These are phyloP conservation scores for Thielaviopsis cerberus DNA, from an alignment of 2,329 filamentous ascomycete genomes.

Conservation along the genomic window DNA sequence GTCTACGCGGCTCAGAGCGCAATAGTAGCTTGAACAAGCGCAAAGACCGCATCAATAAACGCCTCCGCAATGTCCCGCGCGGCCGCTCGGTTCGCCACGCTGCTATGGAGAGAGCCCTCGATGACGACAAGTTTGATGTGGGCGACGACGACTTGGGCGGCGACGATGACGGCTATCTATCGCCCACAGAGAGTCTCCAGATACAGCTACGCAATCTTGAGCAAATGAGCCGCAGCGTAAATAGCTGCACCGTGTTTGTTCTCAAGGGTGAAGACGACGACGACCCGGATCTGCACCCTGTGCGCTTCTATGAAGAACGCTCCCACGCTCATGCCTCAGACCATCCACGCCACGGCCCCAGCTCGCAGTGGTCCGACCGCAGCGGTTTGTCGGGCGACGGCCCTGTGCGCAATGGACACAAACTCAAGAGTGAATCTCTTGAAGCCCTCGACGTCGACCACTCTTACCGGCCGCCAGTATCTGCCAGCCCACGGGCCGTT, in stretches of 20 bases:
- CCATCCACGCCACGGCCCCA: slow-evolving; percentile 1
- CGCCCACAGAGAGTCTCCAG: slow-evolving; percentile 23
- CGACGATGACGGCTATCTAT: slow-evolving; percentile 6
- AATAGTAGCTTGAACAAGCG: background rate
- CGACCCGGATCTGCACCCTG: slow-evolving; percentile 62
- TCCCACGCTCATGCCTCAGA: slow-evolving; percentile 26
- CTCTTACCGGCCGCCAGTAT: slow-evolving; percentile 60
- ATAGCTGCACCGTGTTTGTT: slow-evolving; percentile 60
- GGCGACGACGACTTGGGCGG: slow-evolving; percentile 8
- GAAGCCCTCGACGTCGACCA: slow-evolving; percentile 82
- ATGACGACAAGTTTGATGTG: slow-evolving; percentile 1
- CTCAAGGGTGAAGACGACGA: slow-evolving; percentile 59
- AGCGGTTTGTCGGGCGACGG: slow-evolving; percentile 33
- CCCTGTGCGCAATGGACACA: slow-evolving; percentile 35
- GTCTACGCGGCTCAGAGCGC: slow-evolving; percentile 6
- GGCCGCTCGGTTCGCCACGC: background rate
- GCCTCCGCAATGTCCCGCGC: background rate
- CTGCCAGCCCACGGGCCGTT: slow-evolving; percentile 50
- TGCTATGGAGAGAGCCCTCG: background rate
- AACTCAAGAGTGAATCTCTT: slow-evolving; percentile 55
- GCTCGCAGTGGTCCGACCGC: slow-evolving; percentile 13
- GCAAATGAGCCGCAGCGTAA: slow-evolving; percentile 76
- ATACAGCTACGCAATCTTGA: slow-evolving; percentile 60
- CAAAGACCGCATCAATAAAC: slow-evolving; percentile 9
- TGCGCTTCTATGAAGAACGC: slow-evolving; percentile 49